A percentile compares a stretch with the other conserved stretches of the same genome.
phyloP scores from a whole-genome alignment of 192 early-diverging fungal species.

The Backusella psychrophila region DNA sequence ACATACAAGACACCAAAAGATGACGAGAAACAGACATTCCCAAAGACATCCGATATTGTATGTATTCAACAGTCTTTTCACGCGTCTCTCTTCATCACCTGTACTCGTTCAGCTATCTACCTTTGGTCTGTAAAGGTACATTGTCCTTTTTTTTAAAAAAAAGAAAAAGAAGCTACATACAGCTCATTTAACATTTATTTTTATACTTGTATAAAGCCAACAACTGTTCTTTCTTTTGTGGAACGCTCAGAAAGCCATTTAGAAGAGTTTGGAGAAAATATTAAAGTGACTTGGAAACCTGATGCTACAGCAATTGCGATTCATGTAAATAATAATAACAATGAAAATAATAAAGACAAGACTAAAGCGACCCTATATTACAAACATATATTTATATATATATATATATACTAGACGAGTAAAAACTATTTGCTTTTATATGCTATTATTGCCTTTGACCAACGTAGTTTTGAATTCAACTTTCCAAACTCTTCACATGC shows the following conservation, averaged over 20 bases:
- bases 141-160: background rate
- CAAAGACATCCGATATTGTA: constrained; percentile 42
- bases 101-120: constrained; percentile 58
- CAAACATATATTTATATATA: background rate
- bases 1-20: constrained; percentile 17
- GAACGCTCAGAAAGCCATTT: constrained; percentile 61
- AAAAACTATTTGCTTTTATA: constrained; percentile 75
- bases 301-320: constrained; percentile 63
- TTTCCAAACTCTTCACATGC: constrained; percentile 58
- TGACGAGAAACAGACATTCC: constrained; percentile 21
- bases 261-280: constrained; percentile 72
- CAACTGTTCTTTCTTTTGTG: constrained; percentile 60
- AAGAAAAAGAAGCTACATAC: background rate
- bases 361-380: background rate
- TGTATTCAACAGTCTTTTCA: constrained; percentile 43
- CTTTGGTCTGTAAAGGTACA: constrained; percentile 68
- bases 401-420: constrained; percentile 48
- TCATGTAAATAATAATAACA: constrained; percentile 42
- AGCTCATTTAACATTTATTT: background rate
- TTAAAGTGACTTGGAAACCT: constrained; percentile 70
- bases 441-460: constrained; percentile 50
- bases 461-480: constrained; percentile 53
- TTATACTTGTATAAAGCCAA: constrained; percentile 51
- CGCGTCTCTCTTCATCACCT: constrained; percentile 58
- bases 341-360: background rate